Conservation (phyloP, 1,284 basidiomycete genomes). For the Mrakiaceae sp. region DNA sequence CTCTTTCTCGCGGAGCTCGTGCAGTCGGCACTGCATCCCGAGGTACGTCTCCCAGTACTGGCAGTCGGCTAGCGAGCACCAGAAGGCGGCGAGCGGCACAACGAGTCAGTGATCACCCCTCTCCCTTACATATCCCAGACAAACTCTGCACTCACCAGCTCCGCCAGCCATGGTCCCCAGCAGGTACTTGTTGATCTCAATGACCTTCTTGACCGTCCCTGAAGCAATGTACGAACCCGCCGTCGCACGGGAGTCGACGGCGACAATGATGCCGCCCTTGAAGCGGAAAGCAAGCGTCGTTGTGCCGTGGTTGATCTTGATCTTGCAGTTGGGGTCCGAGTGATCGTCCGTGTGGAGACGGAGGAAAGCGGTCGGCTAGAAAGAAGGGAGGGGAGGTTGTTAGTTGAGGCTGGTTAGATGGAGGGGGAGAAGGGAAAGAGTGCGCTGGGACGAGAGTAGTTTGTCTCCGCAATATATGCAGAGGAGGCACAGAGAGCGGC, state of each 20-base stretch:
- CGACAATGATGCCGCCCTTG: constrained; percentile 92
- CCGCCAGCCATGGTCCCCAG: constrained; percentile 99
- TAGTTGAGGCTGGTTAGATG: not conserved
- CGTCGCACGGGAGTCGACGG: constrained; percentile 94
- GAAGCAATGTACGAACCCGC: constrained; percentile 93
- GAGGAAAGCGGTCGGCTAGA: constrained; percentile 77
- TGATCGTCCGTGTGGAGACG: constrained; percentile 84
- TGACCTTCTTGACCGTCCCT: constrained; percentile 96
- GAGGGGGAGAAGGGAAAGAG: no score
- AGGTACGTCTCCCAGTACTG: constrained; percentile 76
- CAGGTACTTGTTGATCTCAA: constrained; percentile 98
- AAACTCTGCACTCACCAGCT: constrained; percentile 51
- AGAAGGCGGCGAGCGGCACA: constrained; percentile 2
- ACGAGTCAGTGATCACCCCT: no score
- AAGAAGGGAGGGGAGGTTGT: not conserved
- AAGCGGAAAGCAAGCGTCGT: constrained; percentile 97
- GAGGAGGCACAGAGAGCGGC: no score
- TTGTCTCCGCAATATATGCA: no score
- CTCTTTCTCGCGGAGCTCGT: constrained; percentile 94
- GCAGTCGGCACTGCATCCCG: constrained; percentile 91
- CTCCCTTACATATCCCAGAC: no score
- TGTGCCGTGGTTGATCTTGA: constrained; percentile 98
- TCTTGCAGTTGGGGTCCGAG: constrained; percentile 81
- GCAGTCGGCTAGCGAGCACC: constrained; percentile 10
- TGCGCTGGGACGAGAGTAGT: no score